These are phyloP conservation scores for Neohortaea acidophila DNA, from an alignment of 495 filamentous ascomycete species.

Conservation along the genomic window DNA sequence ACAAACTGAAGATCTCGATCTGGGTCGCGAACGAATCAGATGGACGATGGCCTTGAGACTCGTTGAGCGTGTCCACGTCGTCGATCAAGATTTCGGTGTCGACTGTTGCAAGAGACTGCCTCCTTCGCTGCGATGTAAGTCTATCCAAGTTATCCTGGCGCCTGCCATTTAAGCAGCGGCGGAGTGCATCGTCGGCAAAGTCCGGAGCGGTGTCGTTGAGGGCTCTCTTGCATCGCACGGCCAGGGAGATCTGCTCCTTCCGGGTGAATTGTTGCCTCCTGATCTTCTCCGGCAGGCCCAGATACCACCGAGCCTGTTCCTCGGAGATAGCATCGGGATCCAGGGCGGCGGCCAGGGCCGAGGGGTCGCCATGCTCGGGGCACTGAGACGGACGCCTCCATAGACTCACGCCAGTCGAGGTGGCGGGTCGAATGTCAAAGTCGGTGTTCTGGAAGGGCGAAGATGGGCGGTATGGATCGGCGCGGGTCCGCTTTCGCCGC, in stretches of 20 bases:
- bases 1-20: conserved; percentile 6
- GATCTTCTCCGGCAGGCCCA: conserved; percentile 55
- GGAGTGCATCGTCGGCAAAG: background rate
- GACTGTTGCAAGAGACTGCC: no score
- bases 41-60: no score
- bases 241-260: conserved; percentile 45
- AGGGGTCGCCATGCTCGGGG: background rate
- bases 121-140: no score
- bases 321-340: conserved; percentile 21
- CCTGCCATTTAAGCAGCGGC: no score
- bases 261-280: conserved; percentile 52
- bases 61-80: no score
- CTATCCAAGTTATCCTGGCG: no score
- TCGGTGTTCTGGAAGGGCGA: no score
- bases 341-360: conserved; percentile 2
- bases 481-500: no score
- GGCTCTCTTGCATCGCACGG: background rate
- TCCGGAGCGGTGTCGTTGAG: background rate
- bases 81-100: no score
- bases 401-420: conserved; percentile 1
- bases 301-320: conserved; percentile 56
- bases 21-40: no score
- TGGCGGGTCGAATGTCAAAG: background rate
- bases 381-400: no score
- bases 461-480: conserved; percentile 7